These are phyloP conservation scores for Fusarium sp. DNA, from an alignment of 2,329 filamentous ascomycete genomes.

Conservation along the genomic window DNA sequence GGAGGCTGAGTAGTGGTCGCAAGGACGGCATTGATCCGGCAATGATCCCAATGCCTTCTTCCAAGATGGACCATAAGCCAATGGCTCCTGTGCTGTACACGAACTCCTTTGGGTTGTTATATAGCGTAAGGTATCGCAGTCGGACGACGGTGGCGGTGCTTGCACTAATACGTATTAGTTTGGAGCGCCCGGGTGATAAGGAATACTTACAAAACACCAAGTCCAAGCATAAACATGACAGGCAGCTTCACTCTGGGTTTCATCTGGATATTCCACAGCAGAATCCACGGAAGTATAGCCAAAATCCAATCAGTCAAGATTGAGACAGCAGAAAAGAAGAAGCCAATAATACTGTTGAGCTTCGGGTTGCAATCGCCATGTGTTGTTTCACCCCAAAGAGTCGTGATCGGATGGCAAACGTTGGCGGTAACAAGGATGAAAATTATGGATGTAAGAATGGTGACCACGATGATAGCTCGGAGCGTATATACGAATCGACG, in stretches of 20 bases:
- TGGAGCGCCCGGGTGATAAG: accelerated
- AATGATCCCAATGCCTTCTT: conserved; percentile 46
- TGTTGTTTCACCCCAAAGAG: conserved; percentile 42
- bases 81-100: conserved; percentile 46
- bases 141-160: conserved; percentile 46
- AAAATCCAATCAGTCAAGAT: conserved; percentile 49
- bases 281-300: conserved; percentile 46
- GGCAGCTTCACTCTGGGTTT: conserved; percentile 43
- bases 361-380: conserved; percentile 36
- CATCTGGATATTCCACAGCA: conserved; percentile 51
- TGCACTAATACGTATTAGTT: conserved; percentile 29
- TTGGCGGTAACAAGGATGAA: conserved; percentile 43
- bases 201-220: conserved; percentile 42
- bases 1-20: conserved; percentile 38
- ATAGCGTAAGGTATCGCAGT: conserved; percentile 40
- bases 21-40: conserved; percentile 46
- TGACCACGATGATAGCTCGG: conserved; percentile 31
- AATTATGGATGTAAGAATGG: conserved; percentile 31
- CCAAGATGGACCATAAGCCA: conserved; percentile 44
- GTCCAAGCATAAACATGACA: conserved; percentile 39
- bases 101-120: conserved; percentile 43
- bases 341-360: conserved; percentile 43
- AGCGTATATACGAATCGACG: conserved; percentile 37
- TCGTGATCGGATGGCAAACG: conserved; percentile 47
- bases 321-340: conserved; percentile 47